A percentile compares a stretch with the other conserved stretches of the same genome.
phyloP scores from a whole-genome alignment of 2,329 filamentous ascomycete genomes.

The Microcyclosporella mali region DNA sequence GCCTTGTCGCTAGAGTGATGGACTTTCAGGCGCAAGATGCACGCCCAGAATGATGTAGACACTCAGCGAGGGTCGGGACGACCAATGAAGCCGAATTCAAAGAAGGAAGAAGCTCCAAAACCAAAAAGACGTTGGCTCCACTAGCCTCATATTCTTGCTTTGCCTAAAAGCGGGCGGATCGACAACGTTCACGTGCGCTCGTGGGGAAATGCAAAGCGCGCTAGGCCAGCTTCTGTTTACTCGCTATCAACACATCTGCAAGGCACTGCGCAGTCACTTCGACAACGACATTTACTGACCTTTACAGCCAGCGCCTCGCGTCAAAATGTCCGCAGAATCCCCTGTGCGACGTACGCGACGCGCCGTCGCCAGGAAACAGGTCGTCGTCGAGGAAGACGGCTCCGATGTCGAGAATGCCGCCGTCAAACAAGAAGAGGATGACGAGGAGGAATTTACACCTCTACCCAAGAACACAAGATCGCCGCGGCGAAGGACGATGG shows the following conservation, averaged over 20 bases:
- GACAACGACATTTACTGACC: constrained; percentile 4
- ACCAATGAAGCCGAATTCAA: no score
- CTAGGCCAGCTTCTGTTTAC: not conserved
- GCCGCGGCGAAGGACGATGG: constrained; percentile 47
- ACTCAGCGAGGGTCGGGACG: no score
- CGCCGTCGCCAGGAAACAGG: constrained; percentile 59
- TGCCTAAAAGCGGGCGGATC: no score
- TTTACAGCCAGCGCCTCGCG: constrained; percentile 4
- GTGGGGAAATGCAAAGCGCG: not conserved
- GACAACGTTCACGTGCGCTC: no score
- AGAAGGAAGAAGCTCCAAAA: no score
- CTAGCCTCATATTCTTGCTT: no score
- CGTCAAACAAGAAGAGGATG: constrained; percentile 51
- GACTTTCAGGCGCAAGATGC: no score
- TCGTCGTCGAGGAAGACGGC: constrained; percentile 70
- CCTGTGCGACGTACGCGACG: constrained; percentile 53
- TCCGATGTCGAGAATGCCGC: constrained; percentile 52
- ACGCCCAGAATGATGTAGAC: no score
- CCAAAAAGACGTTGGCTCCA: no score
- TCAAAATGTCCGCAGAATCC: constrained; percentile 24
- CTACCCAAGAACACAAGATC: constrained; percentile 56
- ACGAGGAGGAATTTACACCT: constrained; percentile 76
- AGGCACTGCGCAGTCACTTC: not conserved
- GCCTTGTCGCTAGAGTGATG: no score
- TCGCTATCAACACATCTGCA: constrained; percentile 1